A percentile compares a stretch with the other conserved stretches of the same genome.
Conservation (phyloP, 139 green algal species). For the Micromonas commoda region DNA sequence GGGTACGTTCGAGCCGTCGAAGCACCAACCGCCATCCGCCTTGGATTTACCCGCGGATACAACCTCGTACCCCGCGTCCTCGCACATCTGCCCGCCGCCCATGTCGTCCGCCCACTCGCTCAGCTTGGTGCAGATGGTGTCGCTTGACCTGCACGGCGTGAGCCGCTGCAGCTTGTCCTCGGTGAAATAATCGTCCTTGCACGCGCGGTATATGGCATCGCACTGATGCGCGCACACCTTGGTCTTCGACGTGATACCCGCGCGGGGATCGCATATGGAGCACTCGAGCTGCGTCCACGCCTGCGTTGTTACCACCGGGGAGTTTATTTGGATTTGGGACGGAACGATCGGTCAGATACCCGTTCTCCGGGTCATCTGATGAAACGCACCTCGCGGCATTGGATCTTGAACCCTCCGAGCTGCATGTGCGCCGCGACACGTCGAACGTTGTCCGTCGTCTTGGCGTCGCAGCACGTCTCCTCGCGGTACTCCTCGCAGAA, state of each 20-base stretch:
- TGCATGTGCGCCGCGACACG: conserved; percentile 4
- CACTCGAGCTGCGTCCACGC: not conserved
- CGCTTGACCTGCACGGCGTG: not conserved
- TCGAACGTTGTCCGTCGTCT: not conserved
- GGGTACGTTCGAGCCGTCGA: conserved; percentile 2
- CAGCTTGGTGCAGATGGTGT: conserved; percentile 8
- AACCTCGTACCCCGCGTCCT: not conserved
- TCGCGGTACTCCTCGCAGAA: conserved; percentile 16
- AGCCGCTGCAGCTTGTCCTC: not conserved
- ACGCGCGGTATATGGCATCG: conserved; percentile 8
- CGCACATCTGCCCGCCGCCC: not conserved
- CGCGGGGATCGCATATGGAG: not conserved
- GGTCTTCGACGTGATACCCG: not conserved
- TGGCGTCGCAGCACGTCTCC: not conserved
- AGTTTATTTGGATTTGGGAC: no score
- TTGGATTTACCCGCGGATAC: not conserved
- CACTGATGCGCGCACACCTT: not conserved
- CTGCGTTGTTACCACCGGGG: no score
- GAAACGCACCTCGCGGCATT: not conserved
- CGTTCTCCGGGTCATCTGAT: no score
- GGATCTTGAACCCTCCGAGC: not conserved
- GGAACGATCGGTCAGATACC: no score
- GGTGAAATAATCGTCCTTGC: conserved; percentile 10
- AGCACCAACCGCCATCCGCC: not conserved
- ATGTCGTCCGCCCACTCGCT: not conserved